phyloP scores from a whole-genome alignment of 23 red algal species.

The Gracilaria domingensis region DNA sequence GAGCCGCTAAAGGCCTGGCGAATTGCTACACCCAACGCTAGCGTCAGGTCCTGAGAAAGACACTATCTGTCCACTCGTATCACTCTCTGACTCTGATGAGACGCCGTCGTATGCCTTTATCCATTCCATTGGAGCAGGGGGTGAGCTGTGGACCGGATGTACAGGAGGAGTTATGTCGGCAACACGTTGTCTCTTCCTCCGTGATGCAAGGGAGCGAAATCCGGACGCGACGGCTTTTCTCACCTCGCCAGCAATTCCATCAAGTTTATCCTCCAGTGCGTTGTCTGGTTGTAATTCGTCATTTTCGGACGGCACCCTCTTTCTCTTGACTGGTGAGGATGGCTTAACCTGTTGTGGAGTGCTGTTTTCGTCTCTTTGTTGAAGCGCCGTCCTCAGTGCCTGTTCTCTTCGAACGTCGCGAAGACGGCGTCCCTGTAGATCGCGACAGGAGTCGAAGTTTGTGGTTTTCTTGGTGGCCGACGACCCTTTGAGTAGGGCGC shows the following conservation, averaged over 20 bases:
- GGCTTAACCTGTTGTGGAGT: neutral
- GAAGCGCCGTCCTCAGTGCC: neutral
- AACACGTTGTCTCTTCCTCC: conserved; percentile 13
- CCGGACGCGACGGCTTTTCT: conserved; percentile 11
- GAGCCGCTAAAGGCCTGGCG: too few species aligned
- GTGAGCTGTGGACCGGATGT: neutral
- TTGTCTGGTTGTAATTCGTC: neutral
- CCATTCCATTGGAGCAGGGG: conserved; percentile 15
- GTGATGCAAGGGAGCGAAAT: conserved; percentile 6
- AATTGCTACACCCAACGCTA: too few species aligned
- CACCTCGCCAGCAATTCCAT: conserved; percentile 2
- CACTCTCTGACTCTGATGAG: conserved; percentile 15
- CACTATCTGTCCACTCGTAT: too few species aligned
- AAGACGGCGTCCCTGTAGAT: conserved; percentile 63
- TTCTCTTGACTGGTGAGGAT: conserved; percentile 2
- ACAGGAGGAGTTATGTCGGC: neutral
- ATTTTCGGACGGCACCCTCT: neutral
- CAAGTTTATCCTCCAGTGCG: neutral
- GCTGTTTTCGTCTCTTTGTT: neutral
- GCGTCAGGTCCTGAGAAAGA: too few species aligned
- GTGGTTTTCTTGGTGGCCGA: conserved; percentile 62
- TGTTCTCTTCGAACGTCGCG: conserved; percentile 54
- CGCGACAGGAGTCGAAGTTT: conserved; percentile 75
- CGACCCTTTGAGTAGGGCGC: conserved; percentile 53
- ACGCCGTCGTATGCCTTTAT: conserved; percentile 1